Conservation (phyloP, 2,329 filamentous ascomycete species). For the Cladosporium sp. region DNA sequence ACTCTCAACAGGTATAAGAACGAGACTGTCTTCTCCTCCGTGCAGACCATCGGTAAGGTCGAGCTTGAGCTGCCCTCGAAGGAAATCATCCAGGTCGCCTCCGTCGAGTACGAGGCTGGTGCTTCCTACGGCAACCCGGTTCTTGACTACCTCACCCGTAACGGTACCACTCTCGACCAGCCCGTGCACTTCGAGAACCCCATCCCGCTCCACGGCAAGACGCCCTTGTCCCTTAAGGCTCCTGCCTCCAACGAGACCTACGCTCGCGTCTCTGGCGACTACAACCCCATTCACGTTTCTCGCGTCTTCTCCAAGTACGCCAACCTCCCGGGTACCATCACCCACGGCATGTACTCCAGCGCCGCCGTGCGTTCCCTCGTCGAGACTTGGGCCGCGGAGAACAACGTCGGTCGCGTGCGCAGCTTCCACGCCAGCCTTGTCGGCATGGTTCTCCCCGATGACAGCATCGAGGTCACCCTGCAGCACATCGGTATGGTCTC, state of each 20-base stretch:
- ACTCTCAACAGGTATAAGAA: constrained; percentile 93
- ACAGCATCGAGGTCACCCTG: constrained; percentile 89
- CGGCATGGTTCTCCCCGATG: constrained; percentile 98
- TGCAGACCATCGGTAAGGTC: constrained; percentile 89
- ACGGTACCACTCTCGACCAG: constrained; percentile 90
- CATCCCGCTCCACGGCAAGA: constrained; percentile 91
- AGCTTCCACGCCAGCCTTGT: constrained; percentile 96
- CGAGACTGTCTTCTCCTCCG: constrained; percentile 82
- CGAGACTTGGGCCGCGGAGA: constrained; percentile 98
- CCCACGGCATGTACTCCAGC: constrained; percentile 99
- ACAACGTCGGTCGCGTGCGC: constrained; percentile 93
- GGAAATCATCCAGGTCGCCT: constrained; percentile 96
- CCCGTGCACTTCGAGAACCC: constrained; percentile 96
- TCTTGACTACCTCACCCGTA: constrained; percentile 88
- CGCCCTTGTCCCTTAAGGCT: constrained; percentile 80
- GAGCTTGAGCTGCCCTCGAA: constrained; percentile 93
- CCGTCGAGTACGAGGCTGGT: constrained; percentile 90
- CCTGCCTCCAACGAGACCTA: constrained; percentile 98
- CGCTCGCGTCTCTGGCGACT: constrained; percentile 94
- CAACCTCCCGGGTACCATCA: constrained; percentile 93
- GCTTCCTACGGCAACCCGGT: constrained; percentile 94
- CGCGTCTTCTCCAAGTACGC: constrained; percentile 95
- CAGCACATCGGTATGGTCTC: constrained; percentile 97
- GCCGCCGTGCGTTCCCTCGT: constrained; percentile 93
- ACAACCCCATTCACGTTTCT: constrained; percentile 98